Evolutionary conservation across 23 red algal species (phyloP), one percentile per base, ranked within the genome.

Genomic region (Agarophyton chilense): DNA sequence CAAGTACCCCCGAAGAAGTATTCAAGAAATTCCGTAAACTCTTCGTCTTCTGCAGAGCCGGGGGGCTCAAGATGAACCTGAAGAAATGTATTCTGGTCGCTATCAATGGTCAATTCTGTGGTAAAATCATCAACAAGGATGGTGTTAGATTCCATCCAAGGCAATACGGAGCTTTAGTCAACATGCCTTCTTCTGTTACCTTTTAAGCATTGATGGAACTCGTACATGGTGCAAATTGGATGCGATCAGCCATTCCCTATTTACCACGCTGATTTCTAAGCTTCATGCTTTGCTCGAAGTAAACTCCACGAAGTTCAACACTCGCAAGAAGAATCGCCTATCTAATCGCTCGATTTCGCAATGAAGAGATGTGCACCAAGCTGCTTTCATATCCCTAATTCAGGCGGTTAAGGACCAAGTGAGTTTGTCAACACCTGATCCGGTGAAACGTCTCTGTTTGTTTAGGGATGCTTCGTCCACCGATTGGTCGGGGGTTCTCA

Each of bases 151-250:
- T 47, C 33, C 22, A 62, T 33, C 60, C 80, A 19, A 8, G 57
- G 3, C 21, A 84, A 9, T 24, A 38, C 6, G 80, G 66, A 6
- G 38, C 57, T 39, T 13, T 84, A 5, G 31, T 42, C 5, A 43
- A 36, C 12, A 84, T 84, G 80, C 7, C 66, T 5, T 4, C 26
- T 9, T 53, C 54, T 8, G 38, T 8, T 26, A 42, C 22, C 18
- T 55, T 18, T 62, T 9, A 34, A 6, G 54, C 66, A 67, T 34
- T 66, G 9, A 52, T 66, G 80, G 26, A 84, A 18, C 80, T 84
- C 41, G n/a, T 84, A 10, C 62, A 53, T 43, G 82, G 56, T 17
- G 46, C 82, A 1, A 86, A 86, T 46, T 86, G 82, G 65, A 86
- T 70, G 82, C 41, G 80, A 46, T 34, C 80, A 10, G 66, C 80